Base-by-base conservation (phyloP, 208 protist genomes). In the Trypanosoma conorhini region DNA sequence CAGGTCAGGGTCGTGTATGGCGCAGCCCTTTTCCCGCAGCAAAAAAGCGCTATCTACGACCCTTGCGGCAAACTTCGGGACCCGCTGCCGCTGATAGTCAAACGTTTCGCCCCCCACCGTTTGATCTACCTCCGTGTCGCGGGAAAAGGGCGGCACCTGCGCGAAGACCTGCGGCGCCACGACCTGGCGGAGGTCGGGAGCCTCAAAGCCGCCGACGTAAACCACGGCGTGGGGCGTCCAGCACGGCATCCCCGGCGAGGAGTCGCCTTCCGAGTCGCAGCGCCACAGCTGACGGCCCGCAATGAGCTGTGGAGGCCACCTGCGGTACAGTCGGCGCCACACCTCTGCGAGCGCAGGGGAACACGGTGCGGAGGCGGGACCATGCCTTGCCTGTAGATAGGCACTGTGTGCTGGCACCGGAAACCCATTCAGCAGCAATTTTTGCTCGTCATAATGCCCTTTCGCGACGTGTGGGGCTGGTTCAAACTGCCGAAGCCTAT, bases 141-240 rank as follows among this genome's bases (percentile, higher is more conserved):
- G 35, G 42, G 70, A 62, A 83, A 77, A 35, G 3, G 66, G 66
- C 1, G 81, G 80, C 17, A 89, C 71, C 0, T 64, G 54, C 0
- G 60, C 68, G 22, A 87, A 74, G 10, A 92, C 38, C 38, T 30
- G 48, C n/a, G 87, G 84, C 3, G 67, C 74, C 2, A 91, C 79
- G 8, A 81, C 62, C 13, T 55, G 64, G 24, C 57, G 63, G 24
- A 94, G 70, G 65, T 94, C 89, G 0, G 42, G 57, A 7, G 65
- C 50, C 67, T 91, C 89, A 56, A 82, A 81, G 2, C 89, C 89
- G 17, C 83, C 84, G 76, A 92, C 79, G 62, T 80, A 80, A 19
- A 92, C 68, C 24, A 92, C 74, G 0, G 86, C 86, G 54, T 94
- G 79, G 2, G 89, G 86, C 5, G 71, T 72, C 70, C 76, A 82